Percentiles rank a stretch among this genome's conserved stretches.
phyloP scores from a whole-genome alignment of 495 filamentous ascomycete genomes.

The Lophiostoma macrostomum region DNA sequence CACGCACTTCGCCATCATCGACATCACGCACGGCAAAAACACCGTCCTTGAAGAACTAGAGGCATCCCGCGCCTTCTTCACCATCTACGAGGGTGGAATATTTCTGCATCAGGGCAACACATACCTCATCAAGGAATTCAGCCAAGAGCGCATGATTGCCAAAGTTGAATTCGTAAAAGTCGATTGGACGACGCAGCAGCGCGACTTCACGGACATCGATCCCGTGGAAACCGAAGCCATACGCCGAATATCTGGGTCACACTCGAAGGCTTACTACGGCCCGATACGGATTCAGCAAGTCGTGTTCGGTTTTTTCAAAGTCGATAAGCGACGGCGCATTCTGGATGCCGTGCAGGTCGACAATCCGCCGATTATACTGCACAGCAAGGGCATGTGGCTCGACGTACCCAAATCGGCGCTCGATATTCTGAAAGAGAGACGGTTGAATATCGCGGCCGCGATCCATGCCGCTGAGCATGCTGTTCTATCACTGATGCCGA shows the following conservation, averaged over 20 bases:
- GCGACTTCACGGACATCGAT: slow-evolving; percentile 94
- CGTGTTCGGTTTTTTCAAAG: slow-evolving; percentile 95
- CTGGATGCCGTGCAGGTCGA: slow-evolving; percentile 91
- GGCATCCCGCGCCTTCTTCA: slow-evolving; percentile 90
- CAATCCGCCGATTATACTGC: slow-evolving; percentile 82
- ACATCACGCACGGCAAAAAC: slow-evolving; percentile 79
- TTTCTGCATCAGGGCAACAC: slow-evolving; percentile 93
- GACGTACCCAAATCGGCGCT: slow-evolving; percentile 80
- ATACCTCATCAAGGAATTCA: slow-evolving; percentile 88
- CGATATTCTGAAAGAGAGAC: slow-evolving; percentile 66
- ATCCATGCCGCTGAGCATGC: slow-evolving; percentile 96
- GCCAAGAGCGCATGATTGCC: slow-evolving; percentile 71
- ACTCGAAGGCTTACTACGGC: slow-evolving; percentile 74
- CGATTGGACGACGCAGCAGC: slow-evolving; percentile 91
- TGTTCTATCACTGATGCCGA: slow-evolving; percentile 78
- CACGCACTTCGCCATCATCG: slow-evolving; percentile 87
- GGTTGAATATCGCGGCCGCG: slow-evolving; percentile 79
- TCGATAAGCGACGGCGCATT: slow-evolving; percentile 75
- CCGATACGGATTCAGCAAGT: slow-evolving; percentile 75
- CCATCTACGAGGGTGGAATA: slow-evolving; percentile 94
- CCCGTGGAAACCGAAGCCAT: slow-evolving; percentile 84
- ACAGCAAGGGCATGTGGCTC: slow-evolving; percentile 93
- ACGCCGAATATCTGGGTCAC: slow-evolving; percentile 58
- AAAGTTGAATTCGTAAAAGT: slow-evolving; percentile 77
- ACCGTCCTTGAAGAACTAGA: slow-evolving; percentile 92